A percentile compares a stretch with the other conserved stretches of the same genome.
These are phyloP conservation scores for Aspergillus alliaceus DNA, from an alignment of 2,329 filamentous ascomycete genomes.

Conservation along the genomic window DNA sequence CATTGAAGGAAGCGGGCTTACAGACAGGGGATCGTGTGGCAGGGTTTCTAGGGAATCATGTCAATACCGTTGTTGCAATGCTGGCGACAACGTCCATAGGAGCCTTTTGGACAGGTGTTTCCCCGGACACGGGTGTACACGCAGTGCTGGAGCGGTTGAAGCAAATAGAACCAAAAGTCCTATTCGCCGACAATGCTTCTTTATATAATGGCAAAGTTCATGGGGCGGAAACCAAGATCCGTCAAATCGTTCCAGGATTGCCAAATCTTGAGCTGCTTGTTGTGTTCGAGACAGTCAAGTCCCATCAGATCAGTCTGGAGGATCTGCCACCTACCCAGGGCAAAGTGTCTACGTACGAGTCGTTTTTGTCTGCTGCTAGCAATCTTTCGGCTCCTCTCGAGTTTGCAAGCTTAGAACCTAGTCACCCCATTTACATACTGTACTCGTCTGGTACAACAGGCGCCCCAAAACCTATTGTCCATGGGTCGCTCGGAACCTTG, in stretches of 20 bases:
- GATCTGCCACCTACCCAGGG: constrained; percentile 38
- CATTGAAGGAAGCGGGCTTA: constrained; percentile 67
- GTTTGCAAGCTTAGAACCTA: constrained; percentile 78
- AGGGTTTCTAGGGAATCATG: constrained; percentile 85
- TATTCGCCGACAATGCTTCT: constrained; percentile 86
- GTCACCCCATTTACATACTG: constrained; percentile 89
- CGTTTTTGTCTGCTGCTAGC: constrained; percentile 48
- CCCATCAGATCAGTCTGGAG: constrained; percentile 36
- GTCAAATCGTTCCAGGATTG: constrained; percentile 70
- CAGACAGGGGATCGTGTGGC: constrained; percentile 62
- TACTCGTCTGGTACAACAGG: constrained; percentile 91
- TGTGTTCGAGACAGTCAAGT: constrained; percentile 66
- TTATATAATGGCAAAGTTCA: constrained; percentile 91
- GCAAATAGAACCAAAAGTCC: constrained; percentile 78
- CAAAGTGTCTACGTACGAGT: constrained; percentile 40
- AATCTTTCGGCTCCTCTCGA: constrained; percentile 44
- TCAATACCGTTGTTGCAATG: constrained; percentile 83
- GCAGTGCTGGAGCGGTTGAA: constrained; percentile 83
- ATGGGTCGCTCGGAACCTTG: constrained; percentile 84
- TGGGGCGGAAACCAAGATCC: constrained; percentile 74
- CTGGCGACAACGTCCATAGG: constrained; percentile 79
- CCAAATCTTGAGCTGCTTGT: constrained; percentile 69
- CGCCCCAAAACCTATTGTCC: constrained; percentile 88
- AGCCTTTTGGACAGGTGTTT: constrained; percentile 89
- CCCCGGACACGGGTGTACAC: constrained; percentile 86